Evolutionary conservation across 2,329 filamentous ascomycete species (phyloP), one percentile per base, ranked within the genome.

Genomic region (Hypoxylon sp.): DNA sequence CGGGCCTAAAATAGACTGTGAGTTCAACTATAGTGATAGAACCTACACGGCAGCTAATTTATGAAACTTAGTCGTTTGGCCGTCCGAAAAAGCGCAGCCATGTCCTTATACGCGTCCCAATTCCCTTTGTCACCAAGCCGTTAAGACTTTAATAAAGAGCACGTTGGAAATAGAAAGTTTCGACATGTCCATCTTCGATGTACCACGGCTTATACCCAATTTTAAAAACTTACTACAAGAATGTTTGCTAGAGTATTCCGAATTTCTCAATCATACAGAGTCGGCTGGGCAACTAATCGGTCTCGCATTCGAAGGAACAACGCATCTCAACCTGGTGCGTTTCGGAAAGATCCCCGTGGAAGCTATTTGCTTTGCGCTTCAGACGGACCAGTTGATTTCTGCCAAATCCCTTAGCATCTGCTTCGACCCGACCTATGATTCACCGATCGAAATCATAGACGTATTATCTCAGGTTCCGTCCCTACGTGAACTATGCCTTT

Each of bases 221-320:
- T 58, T 58, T 11, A 49, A 58, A 45, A 43, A 9, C 10, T 41
- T 57, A 13, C 19, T 34, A n/a, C 41, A n/a, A 19, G 38, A n/a
- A 23, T 21, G 34, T 11, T 21, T 57, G 14, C 10, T 11, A 5
- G 28, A 23, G 25, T 9, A 17, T 30, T 17, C 45, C 10, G 9
- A 2, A 28, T 2, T 28, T 13, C 55, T 58, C 36, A 9, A 10
- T 10, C 3, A 11, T 14, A 23, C 19, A 9, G n/a, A n/a, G 6
- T 58, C 55, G 2, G 45, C 28, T 10, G 45, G 55, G 1, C 55
- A 58, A n/a, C 10, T 58, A 14, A 34, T 58, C 28, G 32, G n/a
- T 2, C 43, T 58, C 17, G 55, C 45, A 7, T 58, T 36, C n/a
- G 45, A 58, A 28, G 32, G 45, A 28, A 28, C 17, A 5, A 58